Conservation (phyloP, 2,329 filamentous ascomycete species). For the Aspergillus pseudonomiae region DNA sequence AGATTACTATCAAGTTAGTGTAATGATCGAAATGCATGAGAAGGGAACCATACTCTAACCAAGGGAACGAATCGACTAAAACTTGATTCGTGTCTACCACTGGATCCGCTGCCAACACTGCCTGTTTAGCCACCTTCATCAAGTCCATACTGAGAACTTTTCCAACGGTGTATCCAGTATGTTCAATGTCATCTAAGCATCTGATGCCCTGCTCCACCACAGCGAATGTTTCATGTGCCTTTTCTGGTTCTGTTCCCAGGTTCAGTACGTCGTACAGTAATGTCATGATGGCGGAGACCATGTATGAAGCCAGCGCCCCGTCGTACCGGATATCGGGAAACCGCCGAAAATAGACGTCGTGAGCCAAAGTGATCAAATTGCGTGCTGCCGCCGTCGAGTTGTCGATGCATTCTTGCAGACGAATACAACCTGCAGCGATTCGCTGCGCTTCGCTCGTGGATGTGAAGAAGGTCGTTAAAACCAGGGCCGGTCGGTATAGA, state of each 20-base stretch:
- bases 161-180: slow-evolving; percentile 15
- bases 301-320: slow-evolving; percentile 13
- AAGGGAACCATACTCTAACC: slow-evolving; percentile 15
- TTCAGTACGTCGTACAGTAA: slow-evolving; percentile 18
- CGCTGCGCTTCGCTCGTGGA: slow-evolving; percentile 12
- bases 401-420: slow-evolving; percentile 13
- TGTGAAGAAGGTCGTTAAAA: slow-evolving; percentile 16
- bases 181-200: slow-evolving; percentile 21
- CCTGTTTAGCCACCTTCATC: slow-evolving; percentile 21
- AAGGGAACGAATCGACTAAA: slow-evolving; percentile 18
- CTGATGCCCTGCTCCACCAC: slow-evolving; percentile 17
- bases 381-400: slow-evolving; percentile 11
- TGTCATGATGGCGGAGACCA: slow-evolving; percentile 15
- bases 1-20: slow-evolving; percentile 8
- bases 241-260: slow-evolving; percentile 7
- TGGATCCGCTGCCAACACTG: slow-evolving; percentile 12
- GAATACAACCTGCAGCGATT: slow-evolving; percentile 2
- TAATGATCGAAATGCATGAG: neutral
- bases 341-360: slow-evolving; percentile 17
- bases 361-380: slow-evolving; percentile 14
- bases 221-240: slow-evolving; percentile 14
- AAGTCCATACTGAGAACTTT: slow-evolving; percentile 20
- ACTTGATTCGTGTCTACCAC: slow-evolving; percentile 16
- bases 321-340: slow-evolving; percentile 17
- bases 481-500: slow-evolving; percentile 13